These are phyloP conservation scores for Sclerotinia trifoliorum DNA, from an alignment of 2,329 filamentous ascomycete species.

Conservation along the genomic window DNA sequence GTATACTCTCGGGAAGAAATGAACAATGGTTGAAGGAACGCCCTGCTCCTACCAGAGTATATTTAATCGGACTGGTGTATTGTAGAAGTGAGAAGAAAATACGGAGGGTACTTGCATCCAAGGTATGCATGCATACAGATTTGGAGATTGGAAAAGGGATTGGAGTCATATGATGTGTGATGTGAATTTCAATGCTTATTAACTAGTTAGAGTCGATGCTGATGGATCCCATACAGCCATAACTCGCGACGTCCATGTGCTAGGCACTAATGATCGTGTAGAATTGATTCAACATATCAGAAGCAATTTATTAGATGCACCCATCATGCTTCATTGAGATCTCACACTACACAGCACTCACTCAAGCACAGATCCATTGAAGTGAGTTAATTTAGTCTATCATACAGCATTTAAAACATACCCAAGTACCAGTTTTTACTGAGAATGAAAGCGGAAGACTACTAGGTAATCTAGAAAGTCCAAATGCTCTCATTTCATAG, in stretches of 20 bases:
- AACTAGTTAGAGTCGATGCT: background rate
- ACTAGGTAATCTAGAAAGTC: conserved; percentile 3
- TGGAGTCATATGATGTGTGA: too few species aligned
- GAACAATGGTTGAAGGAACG: too few species aligned
- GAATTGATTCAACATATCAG: background rate
- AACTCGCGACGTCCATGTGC: background rate
- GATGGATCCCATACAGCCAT: background rate
- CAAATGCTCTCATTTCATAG: conserved; percentile 4
- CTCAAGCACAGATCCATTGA: background rate
- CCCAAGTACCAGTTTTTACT: conserved; percentile 7
- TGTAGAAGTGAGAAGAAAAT: background rate
- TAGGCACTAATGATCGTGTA: background rate
- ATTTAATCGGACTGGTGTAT: too few species aligned
- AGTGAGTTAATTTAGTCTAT: conserved; percentile 4
- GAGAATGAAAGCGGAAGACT: background rate
- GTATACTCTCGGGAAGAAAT: too few species aligned
- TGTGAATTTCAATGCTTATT: too few species aligned
- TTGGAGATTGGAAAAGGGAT: too few species aligned
- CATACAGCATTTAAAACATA: conserved; percentile 10
- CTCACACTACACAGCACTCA: background rate
- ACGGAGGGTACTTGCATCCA: background rate
- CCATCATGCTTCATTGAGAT: background rate
- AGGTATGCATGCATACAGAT: background rate
- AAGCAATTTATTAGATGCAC: background rate
- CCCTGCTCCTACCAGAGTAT: too few species aligned